A percentile compares a stretch with the other conserved stretches of the same genome.
These are phyloP conservation scores for Coemansia sp. DNA, from an alignment of 192 early-diverging fungal genomes.

Conservation along the genomic window DNA sequence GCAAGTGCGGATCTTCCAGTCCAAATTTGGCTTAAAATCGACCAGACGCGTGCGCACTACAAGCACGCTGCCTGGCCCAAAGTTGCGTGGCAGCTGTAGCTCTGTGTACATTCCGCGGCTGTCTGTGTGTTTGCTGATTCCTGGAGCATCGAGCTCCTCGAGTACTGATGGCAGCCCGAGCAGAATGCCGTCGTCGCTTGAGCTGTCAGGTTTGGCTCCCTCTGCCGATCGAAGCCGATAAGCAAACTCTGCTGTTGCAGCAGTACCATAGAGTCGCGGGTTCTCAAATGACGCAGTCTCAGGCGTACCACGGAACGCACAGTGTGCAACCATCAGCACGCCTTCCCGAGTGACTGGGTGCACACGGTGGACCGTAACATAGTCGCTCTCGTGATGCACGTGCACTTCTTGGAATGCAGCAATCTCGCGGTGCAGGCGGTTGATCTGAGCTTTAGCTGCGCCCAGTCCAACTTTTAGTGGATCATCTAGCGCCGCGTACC, in stretches of 20 bases:
- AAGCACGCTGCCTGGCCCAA: conserved; percentile 85
- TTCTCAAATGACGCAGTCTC: conserved; percentile 51
- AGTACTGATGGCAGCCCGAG: conserved; percentile 62
- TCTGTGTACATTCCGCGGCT: conserved; percentile 61
- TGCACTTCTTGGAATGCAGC: conserved; percentile 87
- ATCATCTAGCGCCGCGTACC: conserved; percentile 67
- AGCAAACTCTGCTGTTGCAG: conserved; percentile 58
- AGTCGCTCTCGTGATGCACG: conserved; percentile 95
- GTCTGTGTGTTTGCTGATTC: conserved; percentile 47
- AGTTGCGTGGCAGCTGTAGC: conserved; percentile 62
- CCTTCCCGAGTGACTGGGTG: conserved; percentile 90
- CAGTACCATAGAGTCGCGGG: conserved; percentile 63
- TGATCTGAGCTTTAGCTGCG: conserved; percentile 69
- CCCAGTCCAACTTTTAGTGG: conserved; percentile 59
- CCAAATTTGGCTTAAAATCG: conserved; percentile 59
- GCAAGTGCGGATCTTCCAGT: conserved; percentile 61
- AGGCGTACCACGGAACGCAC: conserved; percentile 67
- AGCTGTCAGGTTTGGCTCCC: conserved; percentile 8
- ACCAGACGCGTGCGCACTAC: conserved; percentile 63
- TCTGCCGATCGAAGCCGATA: conserved; percentile 57
- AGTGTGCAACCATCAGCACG: conserved; percentile 86
- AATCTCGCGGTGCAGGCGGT: conserved; percentile 79
- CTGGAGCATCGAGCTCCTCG: conserved; percentile 57
- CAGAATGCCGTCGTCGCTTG: conserved; percentile 53
- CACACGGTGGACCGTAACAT: conserved; percentile 88